Conservation (phyloP, 306 rosid species). For the Rubus parviflorus region DNA sequence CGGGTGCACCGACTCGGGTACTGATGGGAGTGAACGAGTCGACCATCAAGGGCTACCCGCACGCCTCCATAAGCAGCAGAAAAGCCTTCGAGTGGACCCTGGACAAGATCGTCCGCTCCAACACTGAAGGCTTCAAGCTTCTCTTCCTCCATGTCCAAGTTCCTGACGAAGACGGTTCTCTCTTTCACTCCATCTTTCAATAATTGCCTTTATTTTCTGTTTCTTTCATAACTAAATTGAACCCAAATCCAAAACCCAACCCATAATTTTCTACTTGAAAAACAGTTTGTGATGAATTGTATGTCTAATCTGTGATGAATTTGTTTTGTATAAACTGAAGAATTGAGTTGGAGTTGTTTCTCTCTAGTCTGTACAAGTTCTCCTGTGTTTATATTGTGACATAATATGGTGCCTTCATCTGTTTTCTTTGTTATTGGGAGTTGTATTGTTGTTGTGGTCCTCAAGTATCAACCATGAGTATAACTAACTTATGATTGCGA, state of each 20-base stretch:
- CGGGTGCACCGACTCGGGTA: constrained; percentile 56
- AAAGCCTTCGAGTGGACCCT: constrained; percentile 92
- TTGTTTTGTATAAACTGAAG: too few relatives aligned
- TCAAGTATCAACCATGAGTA: neutral
- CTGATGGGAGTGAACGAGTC: constrained; percentile 90
- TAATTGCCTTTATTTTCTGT: neutral
- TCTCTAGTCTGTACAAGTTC: neutral
- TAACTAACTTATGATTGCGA: neutral
- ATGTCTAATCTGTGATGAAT: neutral
- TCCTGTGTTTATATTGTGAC: too few relatives aligned
- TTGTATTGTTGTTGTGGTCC: too few relatives aligned
- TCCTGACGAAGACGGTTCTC: constrained; percentile 86
- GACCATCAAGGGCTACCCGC: constrained; percentile 79
- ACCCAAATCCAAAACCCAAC: neutral
- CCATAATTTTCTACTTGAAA: neutral
- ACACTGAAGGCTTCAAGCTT: constrained; percentile 64
- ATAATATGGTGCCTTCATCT: too few relatives aligned
- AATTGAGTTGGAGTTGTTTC: neutral
- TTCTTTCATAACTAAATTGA: constrained; percentile 24
- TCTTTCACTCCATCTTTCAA: constrained; percentile 20
- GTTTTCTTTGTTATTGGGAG: neutral
- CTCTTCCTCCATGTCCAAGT: constrained; percentile 87
- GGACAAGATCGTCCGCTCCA: constrained; percentile 71
- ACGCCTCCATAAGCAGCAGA: constrained; percentile 85
- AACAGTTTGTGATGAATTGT: too few relatives aligned